Percentiles rank a stretch among this genome's conserved stretches.
These are phyloP conservation scores for Ramicandelaber brevisporus DNA, from an alignment of 192 early-diverging fungal genomes.

Conservation along the genomic window DNA sequence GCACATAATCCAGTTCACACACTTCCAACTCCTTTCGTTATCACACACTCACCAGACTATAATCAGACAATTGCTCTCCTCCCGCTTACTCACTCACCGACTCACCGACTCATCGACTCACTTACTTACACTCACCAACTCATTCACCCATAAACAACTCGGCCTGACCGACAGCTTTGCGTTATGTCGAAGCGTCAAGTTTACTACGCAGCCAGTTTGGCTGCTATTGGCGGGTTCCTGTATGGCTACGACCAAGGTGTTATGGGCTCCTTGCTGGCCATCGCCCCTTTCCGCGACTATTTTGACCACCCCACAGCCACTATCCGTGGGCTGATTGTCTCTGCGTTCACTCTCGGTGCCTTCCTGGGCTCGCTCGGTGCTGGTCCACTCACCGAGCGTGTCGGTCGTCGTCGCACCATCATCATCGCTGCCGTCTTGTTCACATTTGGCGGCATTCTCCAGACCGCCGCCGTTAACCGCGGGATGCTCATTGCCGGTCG, in stretches of 20 bases:
- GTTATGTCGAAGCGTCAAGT: slow-evolving; percentile 1
- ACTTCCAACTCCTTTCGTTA: too few relatives aligned
- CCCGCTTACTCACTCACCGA: too few relatives aligned
- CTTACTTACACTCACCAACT: too few relatives aligned
- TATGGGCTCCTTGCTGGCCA: slow-evolving; percentile 23
- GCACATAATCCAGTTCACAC: too few relatives aligned
- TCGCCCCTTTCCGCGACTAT: slow-evolving; percentile 27
- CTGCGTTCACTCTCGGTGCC: slow-evolving; percentile 39
- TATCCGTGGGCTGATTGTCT: slow-evolving; percentile 33
- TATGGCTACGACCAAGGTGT: slow-evolving; percentile 26
- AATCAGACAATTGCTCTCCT: too few relatives aligned
- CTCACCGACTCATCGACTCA: too few relatives aligned
- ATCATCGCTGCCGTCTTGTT: slow-evolving; percentile 20
- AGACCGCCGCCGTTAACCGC: slow-evolving; percentile 18
- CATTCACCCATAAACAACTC: too few relatives aligned
- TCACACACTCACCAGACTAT: too few relatives aligned
- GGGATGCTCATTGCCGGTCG: slow-evolving; percentile 20
- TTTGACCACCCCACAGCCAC: slow-evolving; percentile 22
- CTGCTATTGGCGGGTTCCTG: slow-evolving; percentile 18
- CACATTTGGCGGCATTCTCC: slow-evolving; percentile 22
- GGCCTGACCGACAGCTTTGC: too few relatives aligned
- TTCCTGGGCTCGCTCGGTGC: slow-evolving; percentile 42
- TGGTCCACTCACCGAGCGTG: slow-evolving; percentile 38
- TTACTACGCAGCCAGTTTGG: slow-evolving; percentile 6
- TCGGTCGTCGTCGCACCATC: slow-evolving; percentile 20